These are phyloP conservation scores for Wickerhamomyces pijperi DNA, from an alignment of 805 yeast genomes.

Conservation along the genomic window DNA sequence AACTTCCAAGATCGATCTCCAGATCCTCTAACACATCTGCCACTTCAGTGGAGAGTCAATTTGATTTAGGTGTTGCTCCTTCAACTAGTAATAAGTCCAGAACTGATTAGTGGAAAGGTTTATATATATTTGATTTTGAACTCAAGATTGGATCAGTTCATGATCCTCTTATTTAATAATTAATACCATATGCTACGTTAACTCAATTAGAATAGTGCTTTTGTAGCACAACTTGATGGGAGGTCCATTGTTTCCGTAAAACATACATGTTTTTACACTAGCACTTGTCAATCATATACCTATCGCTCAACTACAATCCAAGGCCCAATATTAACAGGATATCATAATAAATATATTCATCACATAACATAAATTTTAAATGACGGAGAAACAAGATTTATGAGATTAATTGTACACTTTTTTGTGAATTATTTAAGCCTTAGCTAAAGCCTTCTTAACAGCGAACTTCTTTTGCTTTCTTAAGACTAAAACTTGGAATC, in stretches of 20 bases:
- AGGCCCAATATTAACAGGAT: too few relatives aligned
- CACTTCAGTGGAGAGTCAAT: slow-evolving; percentile 18
- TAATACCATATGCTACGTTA: too few relatives aligned
- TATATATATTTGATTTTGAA: too few relatives aligned
- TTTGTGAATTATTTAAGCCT: slow-evolving; percentile 45
- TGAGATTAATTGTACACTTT: background rate
- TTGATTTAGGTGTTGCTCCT: slow-evolving; percentile 4
- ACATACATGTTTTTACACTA: too few relatives aligned
- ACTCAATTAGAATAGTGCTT: too few relatives aligned
- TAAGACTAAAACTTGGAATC: slow-evolving; percentile 97
- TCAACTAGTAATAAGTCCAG: background rate
- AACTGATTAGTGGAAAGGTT: background rate
- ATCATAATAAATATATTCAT: background rate
- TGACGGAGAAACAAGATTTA: background rate
- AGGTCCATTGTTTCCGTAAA: too few relatives aligned
- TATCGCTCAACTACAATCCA: too few relatives aligned
- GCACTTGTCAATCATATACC: too few relatives aligned
- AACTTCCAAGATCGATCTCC: slow-evolving; percentile 16
- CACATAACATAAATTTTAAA: background rate
- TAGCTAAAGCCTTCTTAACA: slow-evolving; percentile 93
- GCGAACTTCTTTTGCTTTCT: slow-evolving; percentile 96
- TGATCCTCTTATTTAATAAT: too few relatives aligned
- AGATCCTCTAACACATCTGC: slow-evolving; percentile 22
- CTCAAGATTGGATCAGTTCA: too few relatives aligned
- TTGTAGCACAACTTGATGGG: too few relatives aligned